These are phyloP conservation scores for Marasmius oreades DNA, from an alignment of 1,284 basidiomycete species.

Conservation along the genomic window DNA sequence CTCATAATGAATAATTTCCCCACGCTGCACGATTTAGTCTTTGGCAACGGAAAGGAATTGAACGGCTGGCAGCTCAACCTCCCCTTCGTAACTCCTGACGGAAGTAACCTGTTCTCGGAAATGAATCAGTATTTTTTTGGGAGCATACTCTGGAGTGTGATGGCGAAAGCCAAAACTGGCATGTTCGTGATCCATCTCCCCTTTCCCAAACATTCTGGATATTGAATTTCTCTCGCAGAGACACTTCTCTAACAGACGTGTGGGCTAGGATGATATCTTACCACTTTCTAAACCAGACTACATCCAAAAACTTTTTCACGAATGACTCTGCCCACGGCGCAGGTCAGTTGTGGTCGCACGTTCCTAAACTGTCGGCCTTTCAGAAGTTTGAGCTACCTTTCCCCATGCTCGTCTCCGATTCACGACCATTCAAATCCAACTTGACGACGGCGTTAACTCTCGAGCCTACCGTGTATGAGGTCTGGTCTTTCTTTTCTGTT, in stretches of 20 bases:
- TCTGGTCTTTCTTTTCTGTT: slow-evolving; percentile 18
- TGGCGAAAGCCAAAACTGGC: slow-evolving; percentile 49
- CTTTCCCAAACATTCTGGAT: slow-evolving; percentile 1
- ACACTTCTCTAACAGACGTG: slow-evolving; percentile 59
- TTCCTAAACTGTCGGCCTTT: slow-evolving; percentile 45
- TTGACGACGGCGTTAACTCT: slow-evolving; percentile 36
- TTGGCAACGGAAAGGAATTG: slow-evolving; percentile 44
- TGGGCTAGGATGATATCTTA: slow-evolving; percentile 64
- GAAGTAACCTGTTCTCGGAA: slow-evolving; percentile 38
- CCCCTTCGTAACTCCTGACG: slow-evolving; percentile 50
- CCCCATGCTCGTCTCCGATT: slow-evolving; percentile 55
- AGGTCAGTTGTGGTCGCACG: slow-evolving; percentile 61
- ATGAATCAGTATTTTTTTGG: slow-evolving; percentile 56
- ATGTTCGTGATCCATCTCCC: slow-evolving; percentile 37
- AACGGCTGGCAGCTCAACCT: slow-evolving; percentile 60
- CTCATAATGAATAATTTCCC: slow-evolving; percentile 59
- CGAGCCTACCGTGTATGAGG: slow-evolving; percentile 60
- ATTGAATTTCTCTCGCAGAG: slow-evolving; percentile 31
- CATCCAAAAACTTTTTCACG: slow-evolving; percentile 53
- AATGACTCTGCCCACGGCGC: slow-evolving; percentile 59
- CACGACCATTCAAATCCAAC: slow-evolving; percentile 45
- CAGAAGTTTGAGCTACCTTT: slow-evolving; percentile 46
- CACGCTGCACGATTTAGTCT: slow-evolving; percentile 45
- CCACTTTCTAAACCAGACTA: slow-evolving; percentile 64
- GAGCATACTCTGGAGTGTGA: slow-evolving; percentile 55